These are phyloP conservation scores for Echria macrotheca DNA, from an alignment of 495 filamentous ascomycete genomes.

Conservation along the genomic window DNA sequence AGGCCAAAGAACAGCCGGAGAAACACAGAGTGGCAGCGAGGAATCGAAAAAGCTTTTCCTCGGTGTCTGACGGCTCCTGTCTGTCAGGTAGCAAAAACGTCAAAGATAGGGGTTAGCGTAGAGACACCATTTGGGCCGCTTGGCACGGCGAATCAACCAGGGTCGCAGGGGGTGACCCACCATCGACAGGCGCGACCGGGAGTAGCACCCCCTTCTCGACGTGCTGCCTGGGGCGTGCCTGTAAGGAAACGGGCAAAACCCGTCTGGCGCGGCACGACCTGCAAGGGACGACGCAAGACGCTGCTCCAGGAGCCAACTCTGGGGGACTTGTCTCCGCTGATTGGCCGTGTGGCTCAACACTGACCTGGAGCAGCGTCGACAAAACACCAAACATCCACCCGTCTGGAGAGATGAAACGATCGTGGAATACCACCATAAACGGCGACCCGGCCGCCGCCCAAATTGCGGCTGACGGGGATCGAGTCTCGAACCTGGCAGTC, in stretches of 20 bases:
- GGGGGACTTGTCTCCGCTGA: too few relatives aligned
- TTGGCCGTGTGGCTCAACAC: slow-evolving; percentile 3
- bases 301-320: too few relatives aligned
- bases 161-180: slow-evolving; percentile 8
- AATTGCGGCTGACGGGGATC: neutral
- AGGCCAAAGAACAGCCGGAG: neutral
- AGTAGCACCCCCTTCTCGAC: neutral
- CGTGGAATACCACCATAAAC: slow-evolving; percentile 2
- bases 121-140: slow-evolving; percentile 20
- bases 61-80: slow-evolving; percentile 18
- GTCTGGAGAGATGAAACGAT: slow-evolving; percentile 6
- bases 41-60: slow-evolving; percentile 19
- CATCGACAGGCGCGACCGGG: neutral
- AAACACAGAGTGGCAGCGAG: slow-evolving; percentile 1
- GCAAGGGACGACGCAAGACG: slow-evolving; percentile 5
- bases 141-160: slow-evolving; percentile 8
- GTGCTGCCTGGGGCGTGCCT: slow-evolving; percentile 10
- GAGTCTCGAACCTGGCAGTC: neutral
- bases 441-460: neutral
- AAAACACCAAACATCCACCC: slow-evolving; percentile 15
- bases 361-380: slow-evolving; percentile 11
- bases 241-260: too few relatives aligned
- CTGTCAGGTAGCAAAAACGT: slow-evolving; percentile 29
- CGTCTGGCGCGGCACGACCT: too few relatives aligned
- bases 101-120: slow-evolving; percentile 30